phyloP scores from a whole-genome alignment of 148 eudicot genomes.

The Fagopyrum tataricum region DNA sequence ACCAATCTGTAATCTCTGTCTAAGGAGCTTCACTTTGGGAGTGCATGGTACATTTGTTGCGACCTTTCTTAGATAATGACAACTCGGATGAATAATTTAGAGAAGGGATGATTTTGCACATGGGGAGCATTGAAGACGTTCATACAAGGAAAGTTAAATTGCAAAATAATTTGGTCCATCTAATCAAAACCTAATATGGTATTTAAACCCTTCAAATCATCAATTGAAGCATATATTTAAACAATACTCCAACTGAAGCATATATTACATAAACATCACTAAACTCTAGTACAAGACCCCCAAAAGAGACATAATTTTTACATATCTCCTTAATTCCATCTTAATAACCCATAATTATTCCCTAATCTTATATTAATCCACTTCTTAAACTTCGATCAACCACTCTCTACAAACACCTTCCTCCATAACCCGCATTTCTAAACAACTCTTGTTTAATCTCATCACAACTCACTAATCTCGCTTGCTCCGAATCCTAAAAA shows the following conservation, averaged over 20 bases:
- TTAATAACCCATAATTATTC: background rate
- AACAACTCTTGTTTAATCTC: slow-evolving; percentile 72
- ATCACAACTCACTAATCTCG: slow-evolving; percentile 41
- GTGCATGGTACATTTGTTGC: no score
- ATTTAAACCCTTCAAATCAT: no score
- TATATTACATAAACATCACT: background rate
- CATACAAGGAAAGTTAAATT: no score
- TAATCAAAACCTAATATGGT: no score
- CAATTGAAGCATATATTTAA: background rate
- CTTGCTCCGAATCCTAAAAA: slow-evolving; percentile 46
- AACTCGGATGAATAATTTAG: no score
- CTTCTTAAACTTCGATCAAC: background rate
- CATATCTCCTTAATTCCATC: background rate
- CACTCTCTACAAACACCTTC: slow-evolving; percentile 47
- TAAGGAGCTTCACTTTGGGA: no score
- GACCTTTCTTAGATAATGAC: no score
- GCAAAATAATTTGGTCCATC: no score
- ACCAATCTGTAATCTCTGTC: no score
- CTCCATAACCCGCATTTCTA: slow-evolving; percentile 87
- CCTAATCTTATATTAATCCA: background rate
- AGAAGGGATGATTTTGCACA: no score
- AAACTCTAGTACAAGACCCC: background rate
- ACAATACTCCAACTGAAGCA: background rate
- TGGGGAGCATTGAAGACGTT: no score
- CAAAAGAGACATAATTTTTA: background rate